phyloP scores from a whole-genome alignment of 345 rosid genomes.

The Aurinia saxatilis region DNA sequence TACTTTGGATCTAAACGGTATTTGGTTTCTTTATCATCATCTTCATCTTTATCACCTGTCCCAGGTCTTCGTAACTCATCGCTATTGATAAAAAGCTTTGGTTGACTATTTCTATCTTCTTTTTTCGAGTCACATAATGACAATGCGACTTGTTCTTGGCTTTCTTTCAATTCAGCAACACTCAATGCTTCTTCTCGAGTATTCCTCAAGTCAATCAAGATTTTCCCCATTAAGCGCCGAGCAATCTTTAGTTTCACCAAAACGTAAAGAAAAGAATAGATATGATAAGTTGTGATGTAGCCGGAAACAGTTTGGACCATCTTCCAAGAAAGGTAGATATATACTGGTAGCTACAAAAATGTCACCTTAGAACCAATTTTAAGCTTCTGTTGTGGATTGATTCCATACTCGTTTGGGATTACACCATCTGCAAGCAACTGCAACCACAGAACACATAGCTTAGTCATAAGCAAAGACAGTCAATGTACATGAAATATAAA shows the following conservation, averaged over 20 bases:
- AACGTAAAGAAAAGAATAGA: background rate
- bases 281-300: background rate
- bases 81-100: slow-evolving; percentile 40
- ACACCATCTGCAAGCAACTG: slow-evolving; percentile 99
- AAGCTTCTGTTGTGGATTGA: slow-evolving; percentile 93
- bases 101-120: slow-evolving; percentile 47
- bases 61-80: slow-evolving; percentile 66
- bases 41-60: slow-evolving; percentile 85
- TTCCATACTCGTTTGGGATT: slow-evolving; percentile 95
- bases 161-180: slow-evolving; percentile 75
- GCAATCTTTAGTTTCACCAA: slow-evolving; percentile 49
- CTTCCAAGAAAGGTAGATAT: background rate
- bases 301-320: background rate
- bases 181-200: slow-evolving; percentile 94
- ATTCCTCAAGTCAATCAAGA: slow-evolving; percentile 92
- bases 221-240: slow-evolving; percentile 91
- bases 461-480: background rate
- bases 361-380: slow-evolving; percentile 94
- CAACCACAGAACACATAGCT: slow-evolving; percentile 27
- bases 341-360: background rate
- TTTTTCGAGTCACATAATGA: slow-evolving; percentile 31
- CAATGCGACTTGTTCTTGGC: slow-evolving; percentile 49
- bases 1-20: slow-evolving; percentile 98
- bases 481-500: background rate
- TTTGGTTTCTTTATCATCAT: slow-evolving; percentile 90